phyloP scores from a whole-genome alignment of 805 yeast species.

The Metschnikowia picachoensis region DNA sequence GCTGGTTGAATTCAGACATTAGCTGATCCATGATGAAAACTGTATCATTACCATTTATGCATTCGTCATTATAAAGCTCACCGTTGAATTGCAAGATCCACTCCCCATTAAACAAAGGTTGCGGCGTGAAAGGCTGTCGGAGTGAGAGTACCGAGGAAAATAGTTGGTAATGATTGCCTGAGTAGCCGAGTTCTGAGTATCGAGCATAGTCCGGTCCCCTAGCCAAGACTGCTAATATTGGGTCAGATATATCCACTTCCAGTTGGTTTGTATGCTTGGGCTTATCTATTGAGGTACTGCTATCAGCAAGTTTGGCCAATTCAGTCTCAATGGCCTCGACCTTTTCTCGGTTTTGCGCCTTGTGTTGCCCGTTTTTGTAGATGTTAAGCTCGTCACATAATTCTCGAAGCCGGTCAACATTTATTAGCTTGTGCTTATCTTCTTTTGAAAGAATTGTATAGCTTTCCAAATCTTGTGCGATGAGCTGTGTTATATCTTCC shows the following conservation, averaged over 20 bases:
- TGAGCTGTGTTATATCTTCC: conserved; percentile 6
- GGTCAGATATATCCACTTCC: not conserved
- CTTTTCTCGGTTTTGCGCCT: conserved; percentile 17
- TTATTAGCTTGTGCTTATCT: conserved; percentile 28
- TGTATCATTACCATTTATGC: conserved; percentile 59
- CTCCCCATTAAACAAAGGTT: conserved; percentile 49
- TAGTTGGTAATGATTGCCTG: conserved; percentile 25
- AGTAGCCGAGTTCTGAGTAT: conserved; percentile 13
- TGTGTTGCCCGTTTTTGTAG: conserved; percentile 20
- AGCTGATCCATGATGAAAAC: conserved; percentile 44
- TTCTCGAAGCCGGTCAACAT: conserved; percentile 24
- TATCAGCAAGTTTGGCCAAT: conserved; percentile 4
- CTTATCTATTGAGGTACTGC: not conserved
- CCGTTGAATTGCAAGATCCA: conserved; percentile 78
- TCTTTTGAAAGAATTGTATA: conserved; percentile 5
- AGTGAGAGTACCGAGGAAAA: conserved; percentile 77
- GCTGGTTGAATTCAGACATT: not conserved
- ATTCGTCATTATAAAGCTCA: conserved; percentile 68
- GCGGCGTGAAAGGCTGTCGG: conserved; percentile 72
- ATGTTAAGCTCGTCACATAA: conserved; percentile 21
- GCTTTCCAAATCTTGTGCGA: conserved; percentile 6
- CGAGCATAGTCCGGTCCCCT: conserved; percentile 62
- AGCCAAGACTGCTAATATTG: conserved; percentile 29
- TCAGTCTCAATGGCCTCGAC: conserved; percentile 3
- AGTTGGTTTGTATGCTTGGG: no score